Conservation (phyloP, 2,329 filamentous ascomycete genomes). For the Fusarium torreyae region DNA sequence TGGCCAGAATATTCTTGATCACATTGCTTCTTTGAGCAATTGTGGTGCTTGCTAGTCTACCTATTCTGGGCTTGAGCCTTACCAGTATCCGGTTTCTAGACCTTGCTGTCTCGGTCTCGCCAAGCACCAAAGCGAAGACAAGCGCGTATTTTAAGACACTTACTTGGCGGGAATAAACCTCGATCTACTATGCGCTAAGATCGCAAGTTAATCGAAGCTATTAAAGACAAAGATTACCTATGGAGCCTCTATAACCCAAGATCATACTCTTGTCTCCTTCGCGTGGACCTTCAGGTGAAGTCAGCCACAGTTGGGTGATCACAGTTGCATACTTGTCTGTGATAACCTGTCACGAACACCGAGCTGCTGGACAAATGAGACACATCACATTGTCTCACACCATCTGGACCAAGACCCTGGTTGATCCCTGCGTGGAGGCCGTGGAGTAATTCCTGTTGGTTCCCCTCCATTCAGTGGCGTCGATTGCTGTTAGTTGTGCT, state of each 20-base stretch:
- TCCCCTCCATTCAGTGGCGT: no score
- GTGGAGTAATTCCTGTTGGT: background rate
- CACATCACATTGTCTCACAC: background rate
- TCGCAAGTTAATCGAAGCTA: no score
- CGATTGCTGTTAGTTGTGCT: background rate
- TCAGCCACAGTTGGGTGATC: background rate
- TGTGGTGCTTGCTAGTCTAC: background rate
- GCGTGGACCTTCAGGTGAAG: background rate
- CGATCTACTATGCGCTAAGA: no score
- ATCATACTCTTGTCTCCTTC: background rate
- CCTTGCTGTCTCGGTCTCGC: background rate
- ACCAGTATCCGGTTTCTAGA: no score
- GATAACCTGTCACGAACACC: background rate
- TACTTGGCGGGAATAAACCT: no score
- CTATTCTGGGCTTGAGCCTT: no score
- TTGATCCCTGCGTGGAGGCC: background rate
- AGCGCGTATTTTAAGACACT: no score
- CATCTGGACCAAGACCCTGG: background rate
- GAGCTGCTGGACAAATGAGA: slow-evolving; percentile 1
- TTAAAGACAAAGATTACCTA: background rate
- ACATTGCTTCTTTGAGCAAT: background rate
- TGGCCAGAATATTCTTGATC: background rate
- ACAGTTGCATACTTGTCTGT: background rate
- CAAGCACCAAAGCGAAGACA: no score
- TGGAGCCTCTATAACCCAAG: background rate